These are phyloP conservation scores for Aspergillus viridinutans DNA, from an alignment of 2,329 filamentous ascomycete genomes.

Conservation along the genomic window DNA sequence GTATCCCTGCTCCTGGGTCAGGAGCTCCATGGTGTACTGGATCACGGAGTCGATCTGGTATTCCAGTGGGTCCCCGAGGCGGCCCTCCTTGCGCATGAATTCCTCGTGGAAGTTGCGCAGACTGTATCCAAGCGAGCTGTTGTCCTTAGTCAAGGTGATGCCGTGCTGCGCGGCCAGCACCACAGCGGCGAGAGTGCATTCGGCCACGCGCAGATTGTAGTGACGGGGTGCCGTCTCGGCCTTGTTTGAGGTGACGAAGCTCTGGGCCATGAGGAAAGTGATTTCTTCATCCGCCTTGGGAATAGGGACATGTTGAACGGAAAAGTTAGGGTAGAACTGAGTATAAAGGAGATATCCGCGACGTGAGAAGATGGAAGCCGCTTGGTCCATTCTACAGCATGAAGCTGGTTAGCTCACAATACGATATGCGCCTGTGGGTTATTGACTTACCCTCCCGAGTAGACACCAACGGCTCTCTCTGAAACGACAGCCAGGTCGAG, in stretches of 20 bases:
- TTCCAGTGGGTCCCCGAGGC: constrained; percentile 48
- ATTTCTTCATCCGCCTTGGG: constrained; percentile 77
- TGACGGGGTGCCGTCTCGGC: constrained; percentile 87
- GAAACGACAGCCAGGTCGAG: constrained; percentile 92
- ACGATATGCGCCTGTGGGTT: not conserved
- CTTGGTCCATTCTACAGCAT: constrained; percentile 79
- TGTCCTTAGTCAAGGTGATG: constrained; percentile 68
- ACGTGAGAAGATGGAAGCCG: constrained; percentile 88
- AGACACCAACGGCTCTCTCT: constrained; percentile 90
- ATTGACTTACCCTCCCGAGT: constrained; percentile 74
- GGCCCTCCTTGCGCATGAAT: constrained; percentile 59
- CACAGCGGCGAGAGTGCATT: constrained; percentile 82
- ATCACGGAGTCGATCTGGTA: constrained; percentile 73
- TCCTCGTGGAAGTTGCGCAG: constrained; percentile 82
- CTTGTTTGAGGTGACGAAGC: constrained; percentile 91
- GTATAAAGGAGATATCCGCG: constrained; percentile 85
- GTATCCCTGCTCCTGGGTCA: constrained; percentile 78
- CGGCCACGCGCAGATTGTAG: constrained; percentile 95
- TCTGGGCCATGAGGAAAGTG: constrained; percentile 90
- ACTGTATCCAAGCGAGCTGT: constrained; percentile 75
- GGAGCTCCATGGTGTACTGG: constrained; percentile 62
- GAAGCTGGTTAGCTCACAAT: constrained; percentile 2
- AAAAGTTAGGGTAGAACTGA: constrained; percentile 75
- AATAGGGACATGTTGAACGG: constrained; percentile 73
- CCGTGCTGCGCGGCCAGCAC: constrained; percentile 58